phyloP scores from a whole-genome alignment of 1,284 basidiomycete genomes.

The Boletus semigastroideus region DNA sequence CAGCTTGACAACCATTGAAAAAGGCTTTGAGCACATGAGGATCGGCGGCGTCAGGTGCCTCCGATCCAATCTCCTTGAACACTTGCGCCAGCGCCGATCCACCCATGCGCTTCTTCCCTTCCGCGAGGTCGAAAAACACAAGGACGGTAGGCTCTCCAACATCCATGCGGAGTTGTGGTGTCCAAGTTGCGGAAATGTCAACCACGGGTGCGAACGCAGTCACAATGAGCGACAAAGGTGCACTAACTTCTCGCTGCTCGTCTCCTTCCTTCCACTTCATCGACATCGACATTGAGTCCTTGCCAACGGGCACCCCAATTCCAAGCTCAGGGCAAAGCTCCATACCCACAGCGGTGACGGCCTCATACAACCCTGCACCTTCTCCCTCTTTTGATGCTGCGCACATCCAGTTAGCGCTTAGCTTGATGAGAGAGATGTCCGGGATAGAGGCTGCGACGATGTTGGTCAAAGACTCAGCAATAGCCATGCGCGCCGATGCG shows the following conservation, averaged over 20 bases:
- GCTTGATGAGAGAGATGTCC: slow-evolving; percentile 77
- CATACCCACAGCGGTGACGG: slow-evolving; percentile 90
- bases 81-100: slow-evolving; percentile 96
- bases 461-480: slow-evolving; percentile 93
- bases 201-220: slow-evolving; percentile 93
- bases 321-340: slow-evolving; percentile 95
- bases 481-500: slow-evolving; percentile 94
- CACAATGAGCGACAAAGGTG: slow-evolving; percentile 90
- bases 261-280: slow-evolving; percentile 86
- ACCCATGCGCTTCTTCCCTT: slow-evolving; percentile 83
- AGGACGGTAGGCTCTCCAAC: slow-evolving; percentile 67
- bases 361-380: slow-evolving; percentile 88
- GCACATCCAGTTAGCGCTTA: slow-evolving; percentile 99
- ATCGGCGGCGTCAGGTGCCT: slow-evolving; percentile 88
- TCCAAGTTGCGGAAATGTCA: slow-evolving; percentile 86
- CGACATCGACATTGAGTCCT: slow-evolving; percentile 99
- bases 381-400: slow-evolving; percentile 91
- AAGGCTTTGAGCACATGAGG: slow-evolving; percentile 77
- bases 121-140: slow-evolving; percentile 88
- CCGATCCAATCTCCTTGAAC: slow-evolving; percentile 89
- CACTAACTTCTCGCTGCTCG: slow-evolving; percentile 78
- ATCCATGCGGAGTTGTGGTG: slow-evolving; percentile 80
- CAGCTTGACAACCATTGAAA: slow-evolving; percentile 71
- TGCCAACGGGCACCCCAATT: slow-evolving; percentile 94
- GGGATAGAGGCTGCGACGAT: slow-evolving; percentile 81